Base-by-base conservation (phyloP, 345 rosid species). In the Fremontodendron californicum region DNA sequence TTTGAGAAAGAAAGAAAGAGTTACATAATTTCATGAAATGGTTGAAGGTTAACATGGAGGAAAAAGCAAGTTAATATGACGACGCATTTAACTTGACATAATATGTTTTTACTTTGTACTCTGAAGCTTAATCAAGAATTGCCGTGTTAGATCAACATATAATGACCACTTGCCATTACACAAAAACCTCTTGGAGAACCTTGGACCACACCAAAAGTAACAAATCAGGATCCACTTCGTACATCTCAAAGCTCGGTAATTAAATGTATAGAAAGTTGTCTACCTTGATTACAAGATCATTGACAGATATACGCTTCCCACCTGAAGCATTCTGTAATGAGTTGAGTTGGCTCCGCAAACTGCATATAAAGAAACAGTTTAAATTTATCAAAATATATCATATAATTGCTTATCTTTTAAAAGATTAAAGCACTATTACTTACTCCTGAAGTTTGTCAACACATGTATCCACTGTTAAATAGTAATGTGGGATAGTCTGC, bases 241-340 rank as follows among this genome's bases (percentile, higher is more conserved):
- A 65, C 35, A 31, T 39, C 52, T 71, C 25, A 31, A 62, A 74
- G 49, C 64, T 25, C 8, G 3, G 29, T 9, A 18, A 39, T 76
- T 65, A 76, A 61, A 49, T 39, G 31, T 62, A 61, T 33, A 21
- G 11, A 71, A 58, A 52, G 75, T 57, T 35, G 9, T 57, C 45
- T 89, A 96, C 99, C 98, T 96, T 96, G 77, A 96, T 94, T 43
- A 96, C 98, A 82, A 93, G 98, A 84, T 96, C 98, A 84, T 96
- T 96, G 68, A 96, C 77, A 15, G 99, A 96, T 81, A 96, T 85
- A 71, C 95, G 88, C 87, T 88, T 96, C 55, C 97, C 99, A 79
- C 97, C 99, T 19, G 91, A 89, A 83, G 90, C 90, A 81, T 92
- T 97, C 90, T 91, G 98, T 82, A 94, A 84, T 68, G 87, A 85